Conservation (phyloP, 768 basidiomycete genomes). For the Lactarius sanguifluus region DNA sequence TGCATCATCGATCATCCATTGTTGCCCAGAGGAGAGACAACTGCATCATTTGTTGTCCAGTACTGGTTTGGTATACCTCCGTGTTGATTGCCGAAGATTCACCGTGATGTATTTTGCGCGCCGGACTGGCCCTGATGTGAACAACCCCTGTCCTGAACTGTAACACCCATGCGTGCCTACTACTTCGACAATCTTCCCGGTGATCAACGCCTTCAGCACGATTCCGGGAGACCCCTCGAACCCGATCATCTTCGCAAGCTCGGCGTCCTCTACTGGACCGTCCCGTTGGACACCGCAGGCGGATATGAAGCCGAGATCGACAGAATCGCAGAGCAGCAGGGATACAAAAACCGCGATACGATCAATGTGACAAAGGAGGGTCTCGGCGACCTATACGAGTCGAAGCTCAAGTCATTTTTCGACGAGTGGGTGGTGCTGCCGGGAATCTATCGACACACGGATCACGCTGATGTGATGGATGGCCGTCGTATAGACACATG, state of each 20-base stretch:
- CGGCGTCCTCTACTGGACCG: slow-evolving; percentile 65
- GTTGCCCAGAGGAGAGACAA: not conserved
- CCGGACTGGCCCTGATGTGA: too few species aligned
- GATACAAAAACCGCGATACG: slow-evolving; percentile 81
- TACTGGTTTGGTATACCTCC: too few species aligned
- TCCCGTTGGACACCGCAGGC: slow-evolving; percentile 54
- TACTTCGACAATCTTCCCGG: slow-evolving; percentile 72
- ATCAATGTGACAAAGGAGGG: slow-evolving; percentile 77
- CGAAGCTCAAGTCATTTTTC: slow-evolving; percentile 80
- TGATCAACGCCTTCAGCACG: slow-evolving; percentile 81
- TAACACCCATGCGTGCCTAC: slow-evolving; percentile 60
- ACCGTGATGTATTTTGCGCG: too few species aligned
- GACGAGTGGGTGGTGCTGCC: slow-evolving; percentile 53
- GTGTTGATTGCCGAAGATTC: too few species aligned
- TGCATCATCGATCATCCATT: not conserved
- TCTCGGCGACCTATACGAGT: slow-evolving; percentile 80
- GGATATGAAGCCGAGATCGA: slow-evolving; percentile 56
- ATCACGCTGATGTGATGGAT: too few species aligned
- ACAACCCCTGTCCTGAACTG: too few species aligned
- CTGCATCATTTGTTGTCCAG: too few species aligned
- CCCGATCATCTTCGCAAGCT: slow-evolving; percentile 50
- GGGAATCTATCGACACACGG: not conserved
- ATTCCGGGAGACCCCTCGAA: slow-evolving; percentile 59
- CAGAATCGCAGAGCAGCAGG: slow-evolving; percentile 60
- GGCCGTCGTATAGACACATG: slow-evolving; percentile 59